Percentiles rank a stretch among this genome's conserved stretches.
phyloP scores from a whole-genome alignment of 2,329 filamentous ascomycete genomes.

The Colletotrichum tabaci region DNA sequence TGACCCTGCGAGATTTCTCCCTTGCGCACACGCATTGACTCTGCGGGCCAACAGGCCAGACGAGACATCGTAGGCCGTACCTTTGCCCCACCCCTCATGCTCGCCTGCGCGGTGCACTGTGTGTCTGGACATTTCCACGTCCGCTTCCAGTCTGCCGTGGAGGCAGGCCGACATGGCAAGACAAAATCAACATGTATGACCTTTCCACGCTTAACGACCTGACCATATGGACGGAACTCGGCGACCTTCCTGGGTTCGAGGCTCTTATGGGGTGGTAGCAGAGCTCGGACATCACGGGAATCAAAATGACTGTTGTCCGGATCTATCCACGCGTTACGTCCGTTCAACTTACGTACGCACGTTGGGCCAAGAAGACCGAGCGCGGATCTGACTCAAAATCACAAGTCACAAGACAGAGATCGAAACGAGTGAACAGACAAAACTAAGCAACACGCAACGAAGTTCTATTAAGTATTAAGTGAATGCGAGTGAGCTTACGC shows the following conservation, averaged over 20 bases:
- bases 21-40: neutral
- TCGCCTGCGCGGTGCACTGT: neutral
- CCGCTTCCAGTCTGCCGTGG: neutral
- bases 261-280: neutral
- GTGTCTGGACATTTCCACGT: neutral
- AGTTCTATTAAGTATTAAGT: conserved; percentile 61
- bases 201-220: conserved; percentile 30
- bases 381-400: neutral
- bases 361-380: conserved; percentile 20
- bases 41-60: neutral
- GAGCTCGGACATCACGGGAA: conserved; percentile 3
- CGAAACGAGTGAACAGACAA: neutral
- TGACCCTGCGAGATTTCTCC: neutral
- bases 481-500: conserved; percentile 46
- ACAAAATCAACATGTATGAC: no score
- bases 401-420: conserved; percentile 9
- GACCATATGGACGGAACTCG: conserved; percentile 26
- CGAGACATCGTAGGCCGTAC: neutral
- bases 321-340: conserved; percentile 3
- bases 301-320: conserved; percentile 14
- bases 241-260: neutral
- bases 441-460: conserved; percentile 49
- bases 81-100: neutral
- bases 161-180: neutral
- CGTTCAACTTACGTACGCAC: neutral